Base-by-base conservation (phyloP, 2,329 filamentous ascomycete genomes). In the Sarocladium kiliense region DNA sequence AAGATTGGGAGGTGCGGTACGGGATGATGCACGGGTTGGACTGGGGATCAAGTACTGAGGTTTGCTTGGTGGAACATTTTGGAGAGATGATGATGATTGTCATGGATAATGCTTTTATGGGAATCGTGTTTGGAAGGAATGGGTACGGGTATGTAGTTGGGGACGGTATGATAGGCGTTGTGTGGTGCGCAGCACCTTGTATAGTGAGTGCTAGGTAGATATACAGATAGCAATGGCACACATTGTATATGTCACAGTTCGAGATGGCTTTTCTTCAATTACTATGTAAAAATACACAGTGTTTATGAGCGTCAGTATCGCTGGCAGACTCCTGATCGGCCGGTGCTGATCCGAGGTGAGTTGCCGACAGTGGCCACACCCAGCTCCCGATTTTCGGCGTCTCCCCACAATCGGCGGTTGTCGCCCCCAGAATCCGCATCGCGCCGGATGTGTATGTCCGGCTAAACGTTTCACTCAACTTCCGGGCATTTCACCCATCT, bases 11-110 rank as follows among this genome's bases (percentile, higher is more conserved):
- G 72, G 69, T 1, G 67, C 68, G 10, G 58, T 71, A 54, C 60
- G 66, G 16, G 74, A 74, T 27, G 69, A 73, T 1, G 66, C 65
- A 12, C 64, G 68, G 12, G 71, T 83, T 14, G 80, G 80, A 0
- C 63, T 83, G 36, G 80, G 79, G 2, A 82, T 84, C 57, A 76
- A 78, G 56, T 79, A 80, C 56, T 62, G 71, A 53, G 57, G 54
- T 64, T 50, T 62, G 25, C 5, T 10, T 34, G 26, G 16, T 39
- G 27, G 30, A 7, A 30, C n/a, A 25, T n/a, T 9, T 39, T 5
- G 37, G 6, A 16, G n/a, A n/a, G 37, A 18, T 23, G 23, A 25
- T 45, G 14, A 45, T 25, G 41, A 45, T 25, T 6, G 11, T 45
- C 19, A 45, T 45, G 30, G 30, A 32, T 32, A 12, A 32, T 32